Evolutionary conservation across 129 eudicot species (phyloP).

Genomic region (Tanacetum coccineum): DNA sequence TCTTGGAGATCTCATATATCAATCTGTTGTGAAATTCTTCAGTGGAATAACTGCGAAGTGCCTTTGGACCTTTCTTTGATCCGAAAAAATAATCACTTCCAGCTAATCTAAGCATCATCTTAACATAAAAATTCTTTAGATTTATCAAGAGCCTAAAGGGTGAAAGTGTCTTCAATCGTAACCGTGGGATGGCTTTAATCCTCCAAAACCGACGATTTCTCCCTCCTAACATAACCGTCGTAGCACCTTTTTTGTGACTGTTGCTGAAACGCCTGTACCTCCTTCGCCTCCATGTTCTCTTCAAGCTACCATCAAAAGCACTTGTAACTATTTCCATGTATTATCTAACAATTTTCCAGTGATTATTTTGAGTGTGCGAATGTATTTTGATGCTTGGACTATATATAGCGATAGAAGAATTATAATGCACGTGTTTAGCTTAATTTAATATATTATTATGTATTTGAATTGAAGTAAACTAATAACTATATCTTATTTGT

Average conservation of each 20-base stretch:
- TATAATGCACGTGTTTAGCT: not conserved
- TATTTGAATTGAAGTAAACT: not conserved
- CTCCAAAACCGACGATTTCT: constrained; percentile 40
- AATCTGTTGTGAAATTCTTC: constrained; percentile 55
- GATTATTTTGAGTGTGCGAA: constrained; percentile 15
- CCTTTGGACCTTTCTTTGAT: constrained; percentile 31
- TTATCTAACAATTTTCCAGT: not conserved
- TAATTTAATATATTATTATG: no score
- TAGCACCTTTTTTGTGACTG: constrained; percentile 22
- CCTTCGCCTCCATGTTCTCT: constrained; percentile 34
- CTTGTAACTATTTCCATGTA: constrained; percentile 38
- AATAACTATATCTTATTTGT: not conserved
- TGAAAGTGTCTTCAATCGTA: constrained; percentile 40
- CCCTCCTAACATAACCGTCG: constrained; percentile 34
- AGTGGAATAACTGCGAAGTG: constrained; percentile 26
- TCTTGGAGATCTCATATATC: constrained; percentile 57
- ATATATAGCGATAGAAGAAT: constrained; percentile 4
- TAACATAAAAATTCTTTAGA: constrained; percentile 50
- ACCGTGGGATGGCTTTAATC: constrained; percentile 35
- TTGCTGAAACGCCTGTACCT: constrained; percentile 29
- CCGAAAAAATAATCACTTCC: constrained; percentile 27
- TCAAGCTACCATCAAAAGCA: constrained; percentile 16
- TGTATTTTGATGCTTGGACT: constrained; percentile 4
- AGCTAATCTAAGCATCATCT: constrained; percentile 50
- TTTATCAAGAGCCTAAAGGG: constrained; percentile 47